Percentiles rank a stretch among this genome's conserved stretches.
These are phyloP conservation scores for Setaria italica DNA, from an alignment of 202 grass and related monocot genomes.

Conservation along the genomic window DNA sequence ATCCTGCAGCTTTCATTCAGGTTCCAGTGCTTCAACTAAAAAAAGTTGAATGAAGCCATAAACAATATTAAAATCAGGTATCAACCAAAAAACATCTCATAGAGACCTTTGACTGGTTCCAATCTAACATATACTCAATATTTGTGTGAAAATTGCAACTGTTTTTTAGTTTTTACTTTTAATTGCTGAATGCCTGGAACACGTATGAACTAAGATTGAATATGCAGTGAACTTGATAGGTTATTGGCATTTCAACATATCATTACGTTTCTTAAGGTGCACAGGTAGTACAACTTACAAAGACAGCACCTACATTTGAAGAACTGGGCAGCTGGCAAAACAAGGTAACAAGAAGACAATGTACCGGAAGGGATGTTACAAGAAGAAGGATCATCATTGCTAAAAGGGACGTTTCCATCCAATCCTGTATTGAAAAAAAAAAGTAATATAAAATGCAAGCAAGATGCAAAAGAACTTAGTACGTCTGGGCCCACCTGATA, in stretches of 20 bases:
- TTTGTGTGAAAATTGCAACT: neutral
- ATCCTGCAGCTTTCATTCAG: neutral
- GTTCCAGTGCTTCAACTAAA: neutral
- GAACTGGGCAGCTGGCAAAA: neutral
- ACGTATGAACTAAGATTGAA: neutral
- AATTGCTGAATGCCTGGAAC: neutral
- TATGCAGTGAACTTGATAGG: neutral
- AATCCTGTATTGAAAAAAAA: too few species aligned
- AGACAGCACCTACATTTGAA: neutral
- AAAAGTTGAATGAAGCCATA: neutral
- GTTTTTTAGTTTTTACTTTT: neutral
- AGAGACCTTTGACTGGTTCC: neutral
- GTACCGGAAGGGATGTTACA: too few species aligned
- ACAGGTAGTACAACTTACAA: neutral
- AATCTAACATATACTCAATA: neutral
- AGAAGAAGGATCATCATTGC: too few species aligned
- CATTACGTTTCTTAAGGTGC: neutral
- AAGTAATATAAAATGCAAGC: too few species aligned
- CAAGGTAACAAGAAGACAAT: neutral
- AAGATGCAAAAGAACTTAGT: too few species aligned
- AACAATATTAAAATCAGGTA: neutral
- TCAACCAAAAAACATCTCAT: neutral
- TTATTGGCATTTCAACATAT: neutral
- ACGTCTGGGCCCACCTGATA: too few species aligned
- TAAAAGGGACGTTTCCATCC: too few species aligned